phyloP scores from a whole-genome alignment of 345 rosid genomes.

The Turritis glabra region DNA sequence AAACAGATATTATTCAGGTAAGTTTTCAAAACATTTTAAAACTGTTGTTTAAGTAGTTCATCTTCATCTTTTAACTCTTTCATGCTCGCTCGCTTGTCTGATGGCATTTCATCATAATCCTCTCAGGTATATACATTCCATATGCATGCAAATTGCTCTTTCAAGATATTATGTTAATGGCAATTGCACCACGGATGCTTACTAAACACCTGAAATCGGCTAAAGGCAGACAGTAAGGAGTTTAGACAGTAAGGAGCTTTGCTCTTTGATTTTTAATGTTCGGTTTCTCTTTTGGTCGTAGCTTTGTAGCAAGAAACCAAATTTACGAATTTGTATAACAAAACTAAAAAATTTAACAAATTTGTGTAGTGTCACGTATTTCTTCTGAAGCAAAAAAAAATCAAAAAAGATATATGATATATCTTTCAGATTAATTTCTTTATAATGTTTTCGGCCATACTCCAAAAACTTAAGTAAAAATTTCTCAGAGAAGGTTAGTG shows the following conservation, averaged over 20 bases:
- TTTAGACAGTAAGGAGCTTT: conserved; percentile 58
- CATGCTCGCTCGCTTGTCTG: not conserved
- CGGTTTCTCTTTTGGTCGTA: not conserved
- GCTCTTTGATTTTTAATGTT: not conserved
- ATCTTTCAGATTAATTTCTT: not conserved
- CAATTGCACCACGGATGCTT: conserved; percentile 97
- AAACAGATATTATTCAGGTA: conserved; percentile 92
- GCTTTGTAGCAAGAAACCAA: not conserved
- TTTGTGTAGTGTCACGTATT: not conserved
- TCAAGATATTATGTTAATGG: conserved; percentile 99
- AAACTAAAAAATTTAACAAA: too few species aligned
- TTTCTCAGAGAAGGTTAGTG: too few species aligned
- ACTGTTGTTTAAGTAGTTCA: too few species aligned
- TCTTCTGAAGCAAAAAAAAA: conserved; percentile 1
- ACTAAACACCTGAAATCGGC: conserved; percentile 56
- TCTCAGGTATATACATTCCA: conserved; percentile 85
- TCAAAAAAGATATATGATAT: not conserved
- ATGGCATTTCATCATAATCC: conserved; percentile 1
- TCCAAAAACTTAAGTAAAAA: too few species aligned
- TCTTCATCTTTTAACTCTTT: not conserved
- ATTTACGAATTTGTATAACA: too few species aligned
- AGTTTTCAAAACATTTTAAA: too few species aligned
- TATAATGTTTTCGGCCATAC: too few species aligned
- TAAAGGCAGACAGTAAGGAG: conserved; percentile 69
- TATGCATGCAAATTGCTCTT: conserved; percentile 94